Base-by-base conservation (phyloP, 257 asterid genomes). In the Jaltomata sinuosa region DNA sequence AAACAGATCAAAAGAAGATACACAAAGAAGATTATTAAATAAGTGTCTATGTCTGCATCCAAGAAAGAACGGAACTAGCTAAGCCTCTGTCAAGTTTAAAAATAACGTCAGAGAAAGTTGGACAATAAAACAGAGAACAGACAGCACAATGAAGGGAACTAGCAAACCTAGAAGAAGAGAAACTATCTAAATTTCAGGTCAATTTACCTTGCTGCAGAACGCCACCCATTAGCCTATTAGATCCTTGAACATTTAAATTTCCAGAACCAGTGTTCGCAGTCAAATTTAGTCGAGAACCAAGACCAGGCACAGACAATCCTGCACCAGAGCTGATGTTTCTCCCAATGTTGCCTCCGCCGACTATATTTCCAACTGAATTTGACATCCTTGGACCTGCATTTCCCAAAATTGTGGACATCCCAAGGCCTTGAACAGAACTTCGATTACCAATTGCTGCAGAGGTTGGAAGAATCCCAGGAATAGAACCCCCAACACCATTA, bases 271-370 rank as follows among this genome's bases (percentile, higher is more conserved):
- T 86, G 84, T 89, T 97, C 84, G 88, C 90, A 87, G 92, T 80
- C 87, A 97, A 87, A 90, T 91, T 97, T 67, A 97, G 87, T 81
- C 98, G 97, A 64, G 99, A 93, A 82, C 92, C 85, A 71, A 97
- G 92, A 80, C 98, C 98, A 81, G 99, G 94, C 61, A 94, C 89
- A 80, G 99, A 93, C 86, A 94, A 86, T 90, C 97, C 98, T 87
- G 97, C 99, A 87, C 97, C 98, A 61, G 99, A 89, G 88, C 93
- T 91, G 88, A 97, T 92, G 90, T 87, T 97, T 84, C 99, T 90
- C 69, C 99, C 97, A 55, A 95, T 91, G 89, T 91, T 97, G 53
- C 95, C 95, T 87, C 95, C 97, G 86, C 98, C 97, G 22, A 89
- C 98, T 78, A 97, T 91, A 89, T 86, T 94, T 68, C 97, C 98